Conservation (phyloP, 192 early-diverging fungal genomes). For the Glomus cerebriforme region DNA sequence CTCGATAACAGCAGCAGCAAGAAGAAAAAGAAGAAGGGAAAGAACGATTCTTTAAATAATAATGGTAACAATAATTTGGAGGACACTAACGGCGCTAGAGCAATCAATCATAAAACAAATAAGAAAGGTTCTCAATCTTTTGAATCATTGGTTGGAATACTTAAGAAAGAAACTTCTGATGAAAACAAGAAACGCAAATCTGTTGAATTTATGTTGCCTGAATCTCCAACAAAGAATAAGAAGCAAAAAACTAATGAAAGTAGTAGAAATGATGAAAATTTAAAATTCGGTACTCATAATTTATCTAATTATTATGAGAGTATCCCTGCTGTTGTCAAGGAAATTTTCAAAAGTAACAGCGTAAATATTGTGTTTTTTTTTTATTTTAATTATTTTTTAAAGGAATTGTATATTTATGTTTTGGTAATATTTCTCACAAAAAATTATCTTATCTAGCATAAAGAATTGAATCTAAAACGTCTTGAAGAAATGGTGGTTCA, state of each 20-base stretch:
- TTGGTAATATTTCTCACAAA: neutral
- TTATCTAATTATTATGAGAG: neutral
- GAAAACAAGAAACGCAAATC: neutral
- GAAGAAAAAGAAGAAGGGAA: neutral
- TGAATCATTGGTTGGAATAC: neutral
- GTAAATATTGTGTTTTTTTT: neutral
- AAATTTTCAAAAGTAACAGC: neutral
- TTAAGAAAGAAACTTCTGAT: neutral
- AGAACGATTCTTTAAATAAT: neutral
- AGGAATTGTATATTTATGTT: neutral
- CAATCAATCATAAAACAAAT: too few species aligned
- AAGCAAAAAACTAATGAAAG: neutral
- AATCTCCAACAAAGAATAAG: neutral
- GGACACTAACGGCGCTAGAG: too few species aligned
- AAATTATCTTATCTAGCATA: neutral
- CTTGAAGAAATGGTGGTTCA: neutral
- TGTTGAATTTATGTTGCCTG: neutral
- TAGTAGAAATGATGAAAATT: neutral
- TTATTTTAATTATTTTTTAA: neutral
- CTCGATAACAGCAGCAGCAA: neutral
- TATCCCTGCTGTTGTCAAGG: neutral
- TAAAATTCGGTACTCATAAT: neutral
- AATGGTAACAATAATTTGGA: neutral
- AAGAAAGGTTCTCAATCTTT: too few species aligned
- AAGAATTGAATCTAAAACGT: neutral